phyloP scores from a whole-genome alignment of 2,329 filamentous ascomycete genomes.

The Arthrobotrys pseudoclavata region DNA sequence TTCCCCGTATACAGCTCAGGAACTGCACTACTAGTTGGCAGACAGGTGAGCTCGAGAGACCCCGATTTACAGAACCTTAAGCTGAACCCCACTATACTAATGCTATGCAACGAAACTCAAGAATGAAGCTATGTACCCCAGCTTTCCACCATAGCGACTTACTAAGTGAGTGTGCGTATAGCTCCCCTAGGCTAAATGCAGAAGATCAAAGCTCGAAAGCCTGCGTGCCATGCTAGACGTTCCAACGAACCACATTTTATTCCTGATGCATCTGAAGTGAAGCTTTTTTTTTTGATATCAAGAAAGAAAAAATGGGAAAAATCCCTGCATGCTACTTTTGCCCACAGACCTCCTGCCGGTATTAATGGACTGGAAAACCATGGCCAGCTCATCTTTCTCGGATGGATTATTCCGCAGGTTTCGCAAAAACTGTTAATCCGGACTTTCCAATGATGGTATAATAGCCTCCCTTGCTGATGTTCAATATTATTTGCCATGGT shows the following conservation, averaged over 20 bases:
- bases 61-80: background rate
- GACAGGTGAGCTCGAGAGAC: constrained; percentile 1
- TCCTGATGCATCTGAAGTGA: constrained; percentile 37
- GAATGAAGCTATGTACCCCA: constrained; percentile 35
- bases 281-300: constrained; percentile 22
- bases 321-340: constrained; percentile 13
- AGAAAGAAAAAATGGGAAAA: constrained; percentile 2
- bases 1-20: constrained; percentile 13
- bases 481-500: constrained; percentile 1
- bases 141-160: constrained; percentile 36
- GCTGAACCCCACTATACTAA: constrained; percentile 16
- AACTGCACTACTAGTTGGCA: constrained; percentile 23
- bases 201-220: constrained; percentile 55
- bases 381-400: constrained; percentile 48
- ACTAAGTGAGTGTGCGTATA: constrained; percentile 35
- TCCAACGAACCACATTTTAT: constrained; percentile 37
- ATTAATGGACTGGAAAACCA: constrained; percentile 46
- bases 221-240: constrained; percentile 20
- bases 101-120: constrained; percentile 4
- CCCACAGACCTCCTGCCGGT: constrained; percentile 30
- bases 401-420: constrained; percentile 54
- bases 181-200: constrained; percentile 58
- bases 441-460: background rate
- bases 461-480: constrained; percentile 21
- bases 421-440: constrained; percentile 61